Evolutionary conservation across 306 rosid genomes (phyloP).

Genomic region (Clitoria ternatea): DNA sequence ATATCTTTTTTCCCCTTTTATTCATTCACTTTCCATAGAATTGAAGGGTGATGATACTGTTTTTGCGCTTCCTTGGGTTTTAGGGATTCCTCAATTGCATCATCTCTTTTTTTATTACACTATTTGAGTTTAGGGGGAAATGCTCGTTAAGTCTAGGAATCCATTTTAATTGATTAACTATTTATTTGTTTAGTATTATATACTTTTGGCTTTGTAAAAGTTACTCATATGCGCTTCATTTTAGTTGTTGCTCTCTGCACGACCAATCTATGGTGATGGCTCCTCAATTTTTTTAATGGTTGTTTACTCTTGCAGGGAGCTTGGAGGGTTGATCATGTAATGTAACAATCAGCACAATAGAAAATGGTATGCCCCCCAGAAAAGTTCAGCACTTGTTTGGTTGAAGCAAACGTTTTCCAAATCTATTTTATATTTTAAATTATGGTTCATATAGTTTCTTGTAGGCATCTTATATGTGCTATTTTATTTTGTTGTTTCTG

Average conservation of each 20-base stretch:
- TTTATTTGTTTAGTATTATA: not conserved
- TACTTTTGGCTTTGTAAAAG: not conserved
- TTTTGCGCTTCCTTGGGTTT: not conserved
- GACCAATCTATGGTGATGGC: not conserved
- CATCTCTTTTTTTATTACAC: not conserved
- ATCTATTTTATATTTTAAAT: not conserved
- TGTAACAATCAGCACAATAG: not conserved
- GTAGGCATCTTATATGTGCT: too few species aligned
- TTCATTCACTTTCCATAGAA: not conserved
- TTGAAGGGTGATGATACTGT: not conserved
- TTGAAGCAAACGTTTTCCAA: not conserved
- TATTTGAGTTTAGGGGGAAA: not conserved
- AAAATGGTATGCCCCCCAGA: slow-evolving; percentile 42
- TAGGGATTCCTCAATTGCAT: slow-evolving; percentile 17
- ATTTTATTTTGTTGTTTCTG: not conserved
- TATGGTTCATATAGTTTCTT: not conserved
- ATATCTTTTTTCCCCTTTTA: not conserved
- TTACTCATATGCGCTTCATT: not conserved
- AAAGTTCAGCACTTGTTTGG: too few species aligned
- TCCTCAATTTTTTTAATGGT: not conserved
- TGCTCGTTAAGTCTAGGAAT: not conserved
- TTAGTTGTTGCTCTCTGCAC: not conserved
- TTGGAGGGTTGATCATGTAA: slow-evolving; percentile 16
- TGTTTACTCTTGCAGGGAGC: slow-evolving; percentile 33
- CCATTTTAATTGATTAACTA: not conserved